Percentiles rank a stretch among this genome's conserved stretches.
These are phyloP conservation scores for Trichoderma sp. DNA, from an alignment of 2,329 filamentous ascomycete species.

Conservation along the genomic window DNA sequence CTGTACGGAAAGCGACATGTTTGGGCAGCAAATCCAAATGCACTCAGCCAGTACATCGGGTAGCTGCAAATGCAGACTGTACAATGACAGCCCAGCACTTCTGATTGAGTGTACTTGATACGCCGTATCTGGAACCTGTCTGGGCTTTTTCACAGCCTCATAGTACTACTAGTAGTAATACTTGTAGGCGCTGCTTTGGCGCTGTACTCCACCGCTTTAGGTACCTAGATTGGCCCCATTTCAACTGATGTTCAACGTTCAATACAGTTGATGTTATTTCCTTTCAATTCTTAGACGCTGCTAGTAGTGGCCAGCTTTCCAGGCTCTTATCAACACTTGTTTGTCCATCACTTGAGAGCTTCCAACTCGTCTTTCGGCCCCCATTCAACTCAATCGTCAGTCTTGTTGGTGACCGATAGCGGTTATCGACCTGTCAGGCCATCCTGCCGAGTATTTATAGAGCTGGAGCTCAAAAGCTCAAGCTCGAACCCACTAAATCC, in stretches of 20 bases:
- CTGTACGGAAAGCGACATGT: background rate
- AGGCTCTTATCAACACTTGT: background rate
- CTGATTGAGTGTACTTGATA: background rate
- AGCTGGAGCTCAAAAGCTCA: conserved; percentile 6
- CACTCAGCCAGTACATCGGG: too few relatives aligned
- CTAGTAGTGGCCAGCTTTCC: background rate
- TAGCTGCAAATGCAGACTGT: background rate
- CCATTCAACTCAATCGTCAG: background rate
- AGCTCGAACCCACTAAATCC: conserved; percentile 8
- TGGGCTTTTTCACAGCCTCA: background rate
- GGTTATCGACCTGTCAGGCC: background rate
- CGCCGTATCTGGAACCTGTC: background rate
- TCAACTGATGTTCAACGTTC: background rate
- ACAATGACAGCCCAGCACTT: background rate
- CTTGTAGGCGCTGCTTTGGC: too few relatives aligned
- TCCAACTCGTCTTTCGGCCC: background rate
- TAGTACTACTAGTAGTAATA: too few relatives aligned
- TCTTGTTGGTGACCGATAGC: background rate
- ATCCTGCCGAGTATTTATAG: background rate
- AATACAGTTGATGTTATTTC: background rate
- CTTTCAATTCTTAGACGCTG: background rate
- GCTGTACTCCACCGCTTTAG: background rate
- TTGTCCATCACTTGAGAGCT: background rate
- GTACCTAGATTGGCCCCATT: background rate
- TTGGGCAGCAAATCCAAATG: background rate